Evolutionary conservation across 305 asterid species (phyloP), one percentile per base, ranked within the genome.

Genomic region (Fraxinus greggii): DNA sequence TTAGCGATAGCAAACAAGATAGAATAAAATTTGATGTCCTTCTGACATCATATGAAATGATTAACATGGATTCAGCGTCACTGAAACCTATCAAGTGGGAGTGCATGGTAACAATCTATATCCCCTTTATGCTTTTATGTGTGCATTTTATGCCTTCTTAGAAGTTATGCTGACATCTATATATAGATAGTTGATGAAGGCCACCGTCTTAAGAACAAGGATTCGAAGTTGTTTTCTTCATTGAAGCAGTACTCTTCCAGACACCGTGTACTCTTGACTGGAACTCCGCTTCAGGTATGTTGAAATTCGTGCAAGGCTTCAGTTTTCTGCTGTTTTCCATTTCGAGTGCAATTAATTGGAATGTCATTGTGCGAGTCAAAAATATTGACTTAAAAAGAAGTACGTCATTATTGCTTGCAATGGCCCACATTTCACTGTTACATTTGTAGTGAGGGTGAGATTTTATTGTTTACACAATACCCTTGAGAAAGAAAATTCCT

Each of bases 121-220:
- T 65, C 77, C 38, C 48, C 63, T 42, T 79, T 54, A 40, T 28
- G 79, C 79, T 76, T 76, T 51, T 80, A 75, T 73, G 73, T 77
- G 24, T 76, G 79, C 77, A 33, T 82, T 80, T 83, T 79, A 74
- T 85, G 69, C 76, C 76, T 83, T 61, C 83, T 76, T 78, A 42
- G 35, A 83, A 75, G 70, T 32, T 42, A 85, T 78, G 33, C 31
- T 82, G 81, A 70, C 85, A 80, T 85, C 83, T 86, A 32, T 85
- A 24, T 88, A 86, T 86, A 96, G 99, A 93, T 97, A 88, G 98
- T 97, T 85, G 99, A 97, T 88, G 99, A 97, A 92, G 98, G 98
- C 61, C 99, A 97, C 78, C 95, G 98, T 78, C 93, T 97, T 10
- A 97, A 93, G 89, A 97, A 97, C 86, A 94, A 94, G 92, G 99